Evolutionary conservation across 2,329 filamentous ascomycete species (phyloP).

Genomic region (Fusarium cicatricum): DNA sequence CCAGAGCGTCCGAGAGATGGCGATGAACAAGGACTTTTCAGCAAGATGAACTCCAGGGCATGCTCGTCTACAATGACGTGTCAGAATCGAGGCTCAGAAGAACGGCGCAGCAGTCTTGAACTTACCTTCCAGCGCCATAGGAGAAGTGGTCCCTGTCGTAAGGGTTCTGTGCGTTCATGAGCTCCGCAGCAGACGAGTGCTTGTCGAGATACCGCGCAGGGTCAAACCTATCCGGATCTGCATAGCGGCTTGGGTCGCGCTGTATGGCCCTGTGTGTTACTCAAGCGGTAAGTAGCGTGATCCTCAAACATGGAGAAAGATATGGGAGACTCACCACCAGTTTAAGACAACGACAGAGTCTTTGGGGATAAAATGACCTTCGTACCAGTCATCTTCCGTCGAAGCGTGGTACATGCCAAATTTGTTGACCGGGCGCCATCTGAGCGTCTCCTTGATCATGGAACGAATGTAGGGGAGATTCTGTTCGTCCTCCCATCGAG

Average conservation of each 20-base stretch:
- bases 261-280: constrained; percentile 15
- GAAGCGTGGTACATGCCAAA: constrained; percentile 23
- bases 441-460: constrained; percentile 53
- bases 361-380: constrained; percentile 27
- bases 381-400: constrained; percentile 24
- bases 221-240: constrained; percentile 14
- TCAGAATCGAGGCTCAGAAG: too few relatives aligned
- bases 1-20: constrained; percentile 19
- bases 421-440: constrained; percentile 50
- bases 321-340: constrained; percentile 17
- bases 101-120: too few relatives aligned
- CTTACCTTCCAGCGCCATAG: constrained; percentile 23
- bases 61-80: constrained; percentile 10
- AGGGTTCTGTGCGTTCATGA: constrained; percentile 6
- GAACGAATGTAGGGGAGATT: constrained; percentile 53
- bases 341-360: constrained; percentile 21
- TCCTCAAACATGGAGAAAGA: too few relatives aligned
- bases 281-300: neutral
- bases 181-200: constrained; percentile 7
- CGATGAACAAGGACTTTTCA: constrained; percentile 21
- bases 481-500: constrained; percentile 48
- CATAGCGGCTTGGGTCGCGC: constrained; percentile 13
- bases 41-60: constrained; percentile 24
- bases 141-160: constrained; percentile 24
- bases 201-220: constrained; percentile 16